Evolutionary conservation across 345 rosid genomes (phyloP), one percentile per base, ranked within the genome.

Genomic region (Heritiera fomes): DNA sequence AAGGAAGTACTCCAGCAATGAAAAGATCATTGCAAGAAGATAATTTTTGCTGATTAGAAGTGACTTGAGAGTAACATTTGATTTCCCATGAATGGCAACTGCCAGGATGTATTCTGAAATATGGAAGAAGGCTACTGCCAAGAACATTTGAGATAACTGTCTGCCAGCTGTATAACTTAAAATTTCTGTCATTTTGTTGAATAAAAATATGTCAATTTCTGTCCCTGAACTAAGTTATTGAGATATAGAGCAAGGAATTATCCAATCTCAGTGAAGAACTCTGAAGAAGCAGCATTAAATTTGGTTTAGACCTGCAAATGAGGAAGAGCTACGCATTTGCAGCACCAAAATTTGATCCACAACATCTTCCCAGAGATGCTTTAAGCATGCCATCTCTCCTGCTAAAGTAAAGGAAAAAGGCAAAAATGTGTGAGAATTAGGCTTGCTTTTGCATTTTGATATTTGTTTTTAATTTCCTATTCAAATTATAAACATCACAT

Each of bases 101-200:
- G 93, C 95, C 6, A 91, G 81, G 67, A 90, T 13, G 82, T 87
- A 90, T 73, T 91, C 92, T 0, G 97, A 91, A 78, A 71, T 47
- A 71, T 91, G 93, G 84, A 93, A 91, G 87, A 90, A 88, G 84
- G 80, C 23, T 40, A 89, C 56, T 0, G 92, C 90, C 46, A 89
- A 23, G 46, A 86, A 76, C 90, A 89, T 81, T 77, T 88, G 90
- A 11, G 77, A 77, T 79, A 93, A 83, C 89, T 92, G 93, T 73
- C 87, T 82, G 84, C 71, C 67, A 7, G 84, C 88, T 1, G 89
- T 82, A 75, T 80, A 80, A 80, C 84, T 75, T 62, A 86, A 83
- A 40, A 86, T 78, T 71, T 90, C 94, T 86, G 84, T 65, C 93
- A 91, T 92, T 83, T 79, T 78, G 38, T 45, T 2, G 70, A 73